These are phyloP conservation scores for Oryza glumipatula DNA, from an alignment of 176 grass and related monocot species.

Conservation along the genomic window DNA sequence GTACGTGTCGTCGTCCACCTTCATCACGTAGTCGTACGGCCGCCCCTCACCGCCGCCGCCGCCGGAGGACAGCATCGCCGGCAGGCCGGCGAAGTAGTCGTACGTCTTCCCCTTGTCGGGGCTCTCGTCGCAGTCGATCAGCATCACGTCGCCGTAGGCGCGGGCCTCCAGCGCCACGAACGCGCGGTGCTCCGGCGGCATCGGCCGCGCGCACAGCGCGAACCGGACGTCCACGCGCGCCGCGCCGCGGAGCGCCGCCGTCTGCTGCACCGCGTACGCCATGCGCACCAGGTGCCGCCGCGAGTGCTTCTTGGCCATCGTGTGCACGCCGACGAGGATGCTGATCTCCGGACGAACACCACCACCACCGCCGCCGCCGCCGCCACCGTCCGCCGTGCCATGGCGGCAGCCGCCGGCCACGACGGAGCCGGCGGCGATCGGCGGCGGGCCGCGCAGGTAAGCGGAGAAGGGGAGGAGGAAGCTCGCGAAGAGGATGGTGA, in stretches of 20 bases:
- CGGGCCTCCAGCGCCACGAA: slow-evolving; percentile 64
- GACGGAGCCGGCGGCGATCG: not conserved
- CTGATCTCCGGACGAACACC: not conserved
- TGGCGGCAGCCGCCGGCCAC: not conserved
- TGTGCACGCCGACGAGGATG: slow-evolving; percentile 64
- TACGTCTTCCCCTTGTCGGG: slow-evolving; percentile 54
- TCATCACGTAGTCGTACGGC: slow-evolving; percentile 83
- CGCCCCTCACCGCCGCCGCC: not conserved
- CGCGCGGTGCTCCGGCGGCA: slow-evolving; percentile 44
- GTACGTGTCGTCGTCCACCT: slow-evolving; percentile 93
- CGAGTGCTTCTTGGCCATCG: slow-evolving; percentile 53
- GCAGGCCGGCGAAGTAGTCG: slow-evolving; percentile 64
- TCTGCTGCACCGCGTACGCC: slow-evolving; percentile 63
- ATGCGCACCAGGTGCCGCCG: slow-evolving; percentile 63
- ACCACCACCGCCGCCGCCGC: not conserved
- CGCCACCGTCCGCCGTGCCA: not conserved
- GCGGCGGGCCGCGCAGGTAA: slow-evolving; percentile 31
- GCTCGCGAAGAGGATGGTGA: slow-evolving; percentile 37
- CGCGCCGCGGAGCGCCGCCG: not conserved
- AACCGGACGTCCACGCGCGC: slow-evolving; percentile 69
- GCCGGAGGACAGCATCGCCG: slow-evolving; percentile 17
- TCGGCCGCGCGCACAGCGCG: slow-evolving; percentile 56
- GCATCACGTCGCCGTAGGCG: slow-evolving; percentile 56
- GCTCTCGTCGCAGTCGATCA: slow-evolving; percentile 65
- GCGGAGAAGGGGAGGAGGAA: slow-evolving; percentile 6